Percentiles rank a stretch among this genome's conserved stretches.
phyloP scores from a whole-genome alignment of 257 asterid genomes.

The Henckelia pumila region DNA sequence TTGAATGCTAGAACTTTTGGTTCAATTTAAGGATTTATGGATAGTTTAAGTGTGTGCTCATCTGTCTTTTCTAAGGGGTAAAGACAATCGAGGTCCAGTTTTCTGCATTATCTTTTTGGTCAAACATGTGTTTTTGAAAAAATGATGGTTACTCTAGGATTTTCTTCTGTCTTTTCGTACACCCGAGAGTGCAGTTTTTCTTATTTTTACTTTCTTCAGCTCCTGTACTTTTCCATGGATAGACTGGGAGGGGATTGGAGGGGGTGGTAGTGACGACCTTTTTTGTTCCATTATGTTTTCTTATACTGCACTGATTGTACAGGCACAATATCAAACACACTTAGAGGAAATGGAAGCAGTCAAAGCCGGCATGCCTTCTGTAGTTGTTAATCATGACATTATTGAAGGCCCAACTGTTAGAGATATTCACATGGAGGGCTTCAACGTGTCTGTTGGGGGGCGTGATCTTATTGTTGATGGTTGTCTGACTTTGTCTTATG shows the following conservation, averaged over 20 bases:
- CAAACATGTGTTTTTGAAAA: background rate
- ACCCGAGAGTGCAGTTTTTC: background rate
- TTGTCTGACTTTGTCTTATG: conserved; percentile 73
- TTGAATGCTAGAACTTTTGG: background rate
- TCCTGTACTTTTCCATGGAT: background rate
- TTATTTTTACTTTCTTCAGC: background rate
- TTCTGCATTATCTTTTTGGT: background rate
- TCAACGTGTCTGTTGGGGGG: conserved; percentile 92
- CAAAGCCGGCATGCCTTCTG: conserved; percentile 93
- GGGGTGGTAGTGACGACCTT: too few relatives aligned
- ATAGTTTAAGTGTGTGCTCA: background rate
- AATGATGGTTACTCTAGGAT: background rate
- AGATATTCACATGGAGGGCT: conserved; percentile 93
- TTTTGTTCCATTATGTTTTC: too few relatives aligned
- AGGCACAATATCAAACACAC: too few relatives aligned
- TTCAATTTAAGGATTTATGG: background rate
- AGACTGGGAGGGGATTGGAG: too few relatives aligned
- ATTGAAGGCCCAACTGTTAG: conserved; percentile 67
- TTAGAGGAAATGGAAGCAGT: conserved; percentile 99
- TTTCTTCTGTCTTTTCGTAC: background rate
- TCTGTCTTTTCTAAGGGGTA: background rate
- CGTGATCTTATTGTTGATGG: conserved; percentile 96
- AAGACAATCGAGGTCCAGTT: background rate
- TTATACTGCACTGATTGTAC: too few relatives aligned
- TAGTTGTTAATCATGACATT: conserved; percentile 67